A percentile compares a stretch with the other conserved stretches of the same genome.
phyloP scores from a whole-genome alignment of 345 rosid species.

The Microcos paniculata region DNA sequence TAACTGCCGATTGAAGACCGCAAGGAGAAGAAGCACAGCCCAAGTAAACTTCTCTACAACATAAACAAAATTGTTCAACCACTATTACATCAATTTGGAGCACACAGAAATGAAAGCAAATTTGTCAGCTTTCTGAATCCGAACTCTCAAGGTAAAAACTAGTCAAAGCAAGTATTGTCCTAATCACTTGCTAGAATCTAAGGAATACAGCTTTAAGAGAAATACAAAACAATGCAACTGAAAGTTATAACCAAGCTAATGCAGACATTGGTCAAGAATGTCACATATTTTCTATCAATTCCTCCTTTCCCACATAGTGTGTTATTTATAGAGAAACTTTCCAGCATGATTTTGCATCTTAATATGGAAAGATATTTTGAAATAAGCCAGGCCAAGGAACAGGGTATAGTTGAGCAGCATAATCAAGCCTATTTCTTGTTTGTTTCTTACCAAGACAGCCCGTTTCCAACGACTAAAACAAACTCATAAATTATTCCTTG shows the following conservation, averaged over 20 bases:
- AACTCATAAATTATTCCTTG: neutral
- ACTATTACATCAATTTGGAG: neutral
- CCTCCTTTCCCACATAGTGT: no score
- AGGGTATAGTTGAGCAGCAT: neutral
- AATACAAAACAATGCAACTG: neutral
- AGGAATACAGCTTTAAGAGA: neutral
- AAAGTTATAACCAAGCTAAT: neutral
- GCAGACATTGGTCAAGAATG: neutral
- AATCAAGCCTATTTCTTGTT: neutral
- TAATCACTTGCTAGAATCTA: neutral
- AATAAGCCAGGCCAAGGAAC: neutral
- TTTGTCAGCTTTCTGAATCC: neutral
- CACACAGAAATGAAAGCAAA: neutral
- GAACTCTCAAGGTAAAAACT: neutral
- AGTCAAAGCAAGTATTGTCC: constrained; percentile 30
- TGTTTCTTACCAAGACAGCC: neutral
- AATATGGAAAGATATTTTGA: neutral
- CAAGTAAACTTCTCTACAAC: no score
- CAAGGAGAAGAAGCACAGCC: neutral
- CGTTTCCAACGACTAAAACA: neutral
- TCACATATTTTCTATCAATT: no score
- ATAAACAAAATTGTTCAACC: neutral
- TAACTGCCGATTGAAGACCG: neutral
- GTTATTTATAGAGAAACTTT: neutral
- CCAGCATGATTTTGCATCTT: neutral